Base-by-base conservation (phyloP, 139 green algal genomes). In the Parachlorella kessleri region DNA sequence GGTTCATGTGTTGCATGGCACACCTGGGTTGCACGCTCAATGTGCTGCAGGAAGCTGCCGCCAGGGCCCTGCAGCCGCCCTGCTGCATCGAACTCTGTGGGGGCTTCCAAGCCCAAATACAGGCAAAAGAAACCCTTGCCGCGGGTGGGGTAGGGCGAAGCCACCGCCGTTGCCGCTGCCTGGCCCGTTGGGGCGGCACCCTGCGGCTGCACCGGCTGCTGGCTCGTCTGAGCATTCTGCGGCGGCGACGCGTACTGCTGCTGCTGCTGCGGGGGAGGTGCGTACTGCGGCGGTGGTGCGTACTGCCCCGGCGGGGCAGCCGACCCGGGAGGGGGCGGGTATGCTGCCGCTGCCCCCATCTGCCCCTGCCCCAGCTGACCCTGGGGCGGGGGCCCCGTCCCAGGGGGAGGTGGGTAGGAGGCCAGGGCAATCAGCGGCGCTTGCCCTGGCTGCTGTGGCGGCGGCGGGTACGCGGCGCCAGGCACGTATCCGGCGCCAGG, bases 41-140 rank as follows among this genome's bases (percentile, higher is more conserved):
- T 82, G 69, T 82, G 77, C 4, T 54, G 21, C 6, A 82, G 69
- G 77, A 77, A 82, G 69, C 55, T 66, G 77, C 35, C 32, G 14
- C 33, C 30, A 1, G 69, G 69, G 55, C 77, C 77, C 1, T 37
- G 38, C 69, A 82, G n/a, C 2, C 77, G 68, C 28, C 6, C 68
- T 1, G 77, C 7, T 6, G 64, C 30, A 21, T 72, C 69, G 42
- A 76, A 82, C 32, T 72, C 68, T 1, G 66, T 1, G 21, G 68
- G 54, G 3, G 68, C 69, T 8, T 30, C 67, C 1, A 70, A 54
- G 30, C 77, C 24, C 24, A 75, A 30, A 30, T 77, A 82, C 10
- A 77, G 69, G 55, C 77, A 77, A 21, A 71, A 28, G 36, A 71
- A 82, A 23, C 55, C 54, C 4, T 53, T 36, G 54, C 68, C 68